Percentiles rank a stretch among this genome's conserved stretches.
These are phyloP conservation scores for Ceraceosorus guamensis DNA, from an alignment of 1,284 basidiomycete genomes.

Conservation along the genomic window DNA sequence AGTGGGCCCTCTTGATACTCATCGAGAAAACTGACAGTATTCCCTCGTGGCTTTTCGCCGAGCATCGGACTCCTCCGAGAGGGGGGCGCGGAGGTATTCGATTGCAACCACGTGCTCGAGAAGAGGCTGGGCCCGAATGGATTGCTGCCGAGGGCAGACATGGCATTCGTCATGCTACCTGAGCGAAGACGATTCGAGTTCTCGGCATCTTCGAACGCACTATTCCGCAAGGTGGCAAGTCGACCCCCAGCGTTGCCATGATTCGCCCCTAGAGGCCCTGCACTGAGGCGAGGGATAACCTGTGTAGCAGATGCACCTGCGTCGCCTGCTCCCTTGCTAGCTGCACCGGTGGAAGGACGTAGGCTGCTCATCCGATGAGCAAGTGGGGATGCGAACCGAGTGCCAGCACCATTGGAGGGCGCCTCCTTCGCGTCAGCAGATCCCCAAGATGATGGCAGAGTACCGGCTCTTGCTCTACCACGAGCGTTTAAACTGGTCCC, in stretches of 20 bases:
- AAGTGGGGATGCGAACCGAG: background rate
- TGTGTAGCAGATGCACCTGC: background rate
- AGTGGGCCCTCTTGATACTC: background rate
- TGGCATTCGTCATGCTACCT: conserved; percentile 16
- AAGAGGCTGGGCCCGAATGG: conserved; percentile 33
- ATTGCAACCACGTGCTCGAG: conserved; percentile 9
- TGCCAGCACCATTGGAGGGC: background rate
- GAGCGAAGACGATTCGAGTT: conserved; percentile 19
- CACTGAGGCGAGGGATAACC: background rate
- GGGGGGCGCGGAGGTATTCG: background rate
- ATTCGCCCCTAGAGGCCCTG: background rate
- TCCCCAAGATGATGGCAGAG: conserved; percentile 36
- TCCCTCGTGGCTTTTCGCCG: background rate
- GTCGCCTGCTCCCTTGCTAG: conserved; percentile 2
- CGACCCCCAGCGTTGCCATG: background rate
- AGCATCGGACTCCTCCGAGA: background rate
- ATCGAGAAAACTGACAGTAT: background rate
- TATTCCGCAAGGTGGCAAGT: background rate
- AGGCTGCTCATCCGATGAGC: background rate
- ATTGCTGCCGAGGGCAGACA: conserved; percentile 8
- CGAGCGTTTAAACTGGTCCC: background rate
- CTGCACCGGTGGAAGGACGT: background rate
- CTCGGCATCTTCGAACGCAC: conserved; percentile 1
- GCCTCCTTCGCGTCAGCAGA: no score
- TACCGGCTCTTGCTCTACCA: conserved; percentile 32